A percentile compares a stretch with the other conserved stretches of the same genome.
phyloP scores from a whole-genome alignment of 2,329 filamentous ascomycete species.

The Pseudopithomyces maydicus region DNA sequence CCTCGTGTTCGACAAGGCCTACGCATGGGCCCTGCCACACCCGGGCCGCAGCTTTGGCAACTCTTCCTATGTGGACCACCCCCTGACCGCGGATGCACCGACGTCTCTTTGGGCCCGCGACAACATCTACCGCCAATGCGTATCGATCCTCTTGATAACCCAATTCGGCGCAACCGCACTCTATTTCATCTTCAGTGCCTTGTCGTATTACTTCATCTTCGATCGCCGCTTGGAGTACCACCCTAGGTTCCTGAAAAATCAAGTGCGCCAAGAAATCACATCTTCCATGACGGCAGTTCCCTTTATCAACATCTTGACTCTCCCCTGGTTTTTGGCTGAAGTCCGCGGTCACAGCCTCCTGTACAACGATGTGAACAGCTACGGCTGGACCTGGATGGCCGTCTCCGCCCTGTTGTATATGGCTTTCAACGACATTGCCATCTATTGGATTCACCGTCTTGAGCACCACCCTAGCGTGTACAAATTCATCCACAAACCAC shows the following conservation, averaged over 20 bases:
- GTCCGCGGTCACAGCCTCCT: conserved; percentile 54
- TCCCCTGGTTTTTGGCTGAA: conserved; percentile 54
- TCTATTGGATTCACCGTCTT: conserved; percentile 56
- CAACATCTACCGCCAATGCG: conserved; percentile 24
- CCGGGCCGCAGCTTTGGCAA: conserved; percentile 13
- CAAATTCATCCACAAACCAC: conserved; percentile 56
- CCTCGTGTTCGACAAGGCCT: conserved; percentile 21
- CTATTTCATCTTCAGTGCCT: conserved; percentile 22
- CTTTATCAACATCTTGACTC: conserved; percentile 52
- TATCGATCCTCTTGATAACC: conserved; percentile 20
- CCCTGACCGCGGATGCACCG: conserved; percentile 11
- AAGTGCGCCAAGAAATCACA: conserved; percentile 52
- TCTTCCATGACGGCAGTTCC: conserved; percentile 52
- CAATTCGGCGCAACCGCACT: conserved; percentile 19
- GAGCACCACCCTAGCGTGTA: conserved; percentile 55
- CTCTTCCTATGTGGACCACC: conserved; percentile 9
- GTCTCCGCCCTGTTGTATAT: conserved; percentile 51
- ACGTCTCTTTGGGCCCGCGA: conserved; percentile 21
- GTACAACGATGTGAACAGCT: conserved; percentile 46
- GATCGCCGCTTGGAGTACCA: conserved; percentile 54
- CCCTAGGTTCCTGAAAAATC: conserved; percentile 56
- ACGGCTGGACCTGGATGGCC: conserved; percentile 42
- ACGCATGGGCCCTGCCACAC: conserved; percentile 20
- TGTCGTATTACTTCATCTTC: conserved; percentile 38
- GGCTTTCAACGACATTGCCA: conserved; percentile 53